Evolutionary conservation across 2,329 filamentous ascomycete genomes (phyloP).

Genomic region (Aspergillus amoenus): DNA sequence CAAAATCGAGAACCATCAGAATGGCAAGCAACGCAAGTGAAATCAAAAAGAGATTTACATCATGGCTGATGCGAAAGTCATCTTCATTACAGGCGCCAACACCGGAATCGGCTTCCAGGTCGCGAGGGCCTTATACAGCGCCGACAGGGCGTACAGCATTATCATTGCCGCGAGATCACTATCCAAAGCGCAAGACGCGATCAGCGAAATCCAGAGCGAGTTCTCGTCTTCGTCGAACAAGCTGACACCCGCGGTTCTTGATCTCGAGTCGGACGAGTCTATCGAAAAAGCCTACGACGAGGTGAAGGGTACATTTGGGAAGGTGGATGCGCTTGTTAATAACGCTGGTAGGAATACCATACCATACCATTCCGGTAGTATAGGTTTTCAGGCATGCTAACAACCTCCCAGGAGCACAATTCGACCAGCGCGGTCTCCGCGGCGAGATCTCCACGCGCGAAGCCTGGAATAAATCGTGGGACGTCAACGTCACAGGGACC

Average conservation of each 20-base stretch:
- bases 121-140: constrained; percentile 54
- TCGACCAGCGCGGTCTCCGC: constrained; percentile 31
- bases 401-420: constrained; percentile 10
- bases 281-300: constrained; percentile 49
- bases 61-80: constrained; percentile 27
- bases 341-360: constrained; percentile 50
- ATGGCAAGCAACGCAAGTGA: neutral
- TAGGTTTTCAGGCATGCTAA: neutral
- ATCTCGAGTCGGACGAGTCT: constrained; percentile 54
- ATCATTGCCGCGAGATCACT: constrained; percentile 55
- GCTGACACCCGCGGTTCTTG: constrained; percentile 51
- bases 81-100: constrained; percentile 63
- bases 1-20: too few relatives aligned
- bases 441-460: constrained; percentile 36
- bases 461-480: constrained; percentile 48
- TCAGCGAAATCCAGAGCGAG: constrained; percentile 43
- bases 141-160: constrained; percentile 53
- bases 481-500: constrained; percentile 52
- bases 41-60: neutral
- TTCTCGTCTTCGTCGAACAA: constrained; percentile 42
- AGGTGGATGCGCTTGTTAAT: constrained; percentile 56
- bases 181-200: constrained; percentile 52
- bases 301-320: constrained; percentile 45
- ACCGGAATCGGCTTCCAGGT: constrained; percentile 61
- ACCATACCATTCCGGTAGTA: neutral